phyloP scores from a whole-genome alignment of 805 yeast species.

The Myxozyma vanderwaltii region DNA sequence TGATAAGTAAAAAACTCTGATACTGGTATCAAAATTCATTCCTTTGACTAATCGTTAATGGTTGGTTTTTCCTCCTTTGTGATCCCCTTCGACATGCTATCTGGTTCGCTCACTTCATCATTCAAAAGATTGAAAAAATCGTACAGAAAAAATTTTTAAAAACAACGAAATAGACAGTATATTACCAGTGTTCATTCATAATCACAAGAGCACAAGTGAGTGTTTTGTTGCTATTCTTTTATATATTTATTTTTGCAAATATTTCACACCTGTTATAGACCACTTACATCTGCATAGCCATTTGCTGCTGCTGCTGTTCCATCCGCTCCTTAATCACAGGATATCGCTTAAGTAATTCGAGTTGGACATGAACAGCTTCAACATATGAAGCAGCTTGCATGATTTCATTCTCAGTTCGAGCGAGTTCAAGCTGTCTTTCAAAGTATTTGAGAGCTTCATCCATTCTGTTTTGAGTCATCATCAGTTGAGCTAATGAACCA shows the following conservation, averaged over 20 bases:
- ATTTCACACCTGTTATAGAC: background rate
- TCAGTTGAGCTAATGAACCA: constrained; percentile 87
- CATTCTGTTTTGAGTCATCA: constrained; percentile 77
- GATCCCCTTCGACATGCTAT: background rate
- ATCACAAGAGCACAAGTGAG: background rate
- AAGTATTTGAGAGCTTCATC: constrained; percentile 80
- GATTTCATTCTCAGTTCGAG: constrained; percentile 59
- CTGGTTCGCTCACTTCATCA: background rate
- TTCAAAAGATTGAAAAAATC: background rate
- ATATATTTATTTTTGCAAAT: background rate
- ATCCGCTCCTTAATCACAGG: constrained; percentile 35
- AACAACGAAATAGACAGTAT: background rate
- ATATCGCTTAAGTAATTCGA: constrained; percentile 51
- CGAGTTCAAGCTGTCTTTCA: constrained; percentile 77
- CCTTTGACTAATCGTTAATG: too few relatives aligned
- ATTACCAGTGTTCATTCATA: background rate
- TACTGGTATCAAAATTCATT: too few relatives aligned
- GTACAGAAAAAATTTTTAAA: background rate
- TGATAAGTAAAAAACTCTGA: too few relatives aligned
- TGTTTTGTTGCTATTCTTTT: too few relatives aligned
- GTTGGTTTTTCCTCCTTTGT: too few relatives aligned
- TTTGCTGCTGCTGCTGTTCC: constrained; percentile 11
- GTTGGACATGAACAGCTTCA: constrained; percentile 43
- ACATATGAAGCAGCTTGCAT: constrained; percentile 16
- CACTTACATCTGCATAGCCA: constrained; percentile 3